Conservation (phyloP, 2,329 filamentous ascomycete species). For the Aspergillus floridensis region DNA sequence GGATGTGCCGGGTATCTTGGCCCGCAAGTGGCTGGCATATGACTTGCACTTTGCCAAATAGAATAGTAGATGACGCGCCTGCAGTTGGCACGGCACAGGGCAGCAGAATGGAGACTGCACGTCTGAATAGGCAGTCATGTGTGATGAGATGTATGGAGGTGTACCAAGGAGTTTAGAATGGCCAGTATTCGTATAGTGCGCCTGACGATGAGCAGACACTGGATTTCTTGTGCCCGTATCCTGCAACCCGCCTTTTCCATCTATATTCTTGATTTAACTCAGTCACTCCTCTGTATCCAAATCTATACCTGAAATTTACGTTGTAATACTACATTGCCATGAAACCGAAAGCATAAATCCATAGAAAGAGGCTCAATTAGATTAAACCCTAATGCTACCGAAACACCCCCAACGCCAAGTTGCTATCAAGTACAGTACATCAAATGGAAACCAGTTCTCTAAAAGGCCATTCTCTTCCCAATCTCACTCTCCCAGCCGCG, state of each 20-base stretch:
- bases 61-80: conserved; percentile 16
- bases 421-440: background rate
- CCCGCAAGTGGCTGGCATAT: conserved; percentile 93
- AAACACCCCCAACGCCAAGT: conserved; percentile 2
- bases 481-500: conserved; percentile 82
- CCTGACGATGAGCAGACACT: background rate
- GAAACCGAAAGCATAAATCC: background rate
- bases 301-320: background rate
- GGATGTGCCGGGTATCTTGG: conserved; percentile 70
- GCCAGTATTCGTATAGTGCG: background rate
- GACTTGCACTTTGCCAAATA: conserved; percentile 99
- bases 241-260: background rate
- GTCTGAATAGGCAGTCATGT: background rate
- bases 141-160: background rate
- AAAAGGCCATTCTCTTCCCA: conserved; percentile 66
- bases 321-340: background rate
- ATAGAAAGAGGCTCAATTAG: background rate
- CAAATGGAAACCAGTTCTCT: conserved; percentile 5
- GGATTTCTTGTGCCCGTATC: background rate
- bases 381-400: background rate
- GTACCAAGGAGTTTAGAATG: background rate
- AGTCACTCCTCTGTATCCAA: background rate
- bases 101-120: background rate
- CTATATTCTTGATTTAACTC: background rate
- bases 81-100: background rate